phyloP scores from a whole-genome alignment of 2,329 filamentous ascomycete genomes.

The Botryotinia globosa region DNA sequence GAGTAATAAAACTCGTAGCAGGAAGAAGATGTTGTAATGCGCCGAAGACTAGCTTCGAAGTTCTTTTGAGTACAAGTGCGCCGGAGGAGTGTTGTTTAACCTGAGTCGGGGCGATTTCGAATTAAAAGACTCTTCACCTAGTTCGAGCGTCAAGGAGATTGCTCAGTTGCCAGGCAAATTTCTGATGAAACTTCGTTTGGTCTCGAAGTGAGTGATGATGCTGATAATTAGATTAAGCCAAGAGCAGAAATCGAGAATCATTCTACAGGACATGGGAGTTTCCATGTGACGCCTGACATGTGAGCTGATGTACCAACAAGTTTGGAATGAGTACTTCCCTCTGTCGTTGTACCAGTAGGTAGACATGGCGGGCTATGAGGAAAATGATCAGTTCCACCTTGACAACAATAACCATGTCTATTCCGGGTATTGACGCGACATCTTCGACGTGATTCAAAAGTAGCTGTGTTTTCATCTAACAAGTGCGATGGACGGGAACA shows the following conservation, averaged over 20 bases:
- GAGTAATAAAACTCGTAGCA: neutral
- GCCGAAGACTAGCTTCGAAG: neutral
- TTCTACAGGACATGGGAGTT: neutral
- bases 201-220: neutral
- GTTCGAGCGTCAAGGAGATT: neutral
- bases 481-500: too few species aligned
- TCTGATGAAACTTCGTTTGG: neutral
- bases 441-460: neutral
- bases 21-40: neutral
- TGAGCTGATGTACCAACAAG: neutral
- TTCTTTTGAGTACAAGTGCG: neutral
- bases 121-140: neutral
- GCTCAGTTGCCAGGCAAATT: neutral
- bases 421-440: accelerated
- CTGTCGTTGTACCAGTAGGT: neutral
- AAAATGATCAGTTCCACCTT: neutral
- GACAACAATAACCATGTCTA: neutral
- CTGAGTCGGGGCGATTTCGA: neutral
- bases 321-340: neutral
- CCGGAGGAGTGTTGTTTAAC: neutral
- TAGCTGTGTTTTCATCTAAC: neutral
- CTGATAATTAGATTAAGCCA: neutral
- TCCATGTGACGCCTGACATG: neutral
- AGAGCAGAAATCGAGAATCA: neutral
- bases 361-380: neutral